Percentiles rank a stretch among this genome's conserved stretches.
Evolutionary conservation across 768 basidiomycete genomes (phyloP).

Genomic region (Podaxis carcinomalis): DNA sequence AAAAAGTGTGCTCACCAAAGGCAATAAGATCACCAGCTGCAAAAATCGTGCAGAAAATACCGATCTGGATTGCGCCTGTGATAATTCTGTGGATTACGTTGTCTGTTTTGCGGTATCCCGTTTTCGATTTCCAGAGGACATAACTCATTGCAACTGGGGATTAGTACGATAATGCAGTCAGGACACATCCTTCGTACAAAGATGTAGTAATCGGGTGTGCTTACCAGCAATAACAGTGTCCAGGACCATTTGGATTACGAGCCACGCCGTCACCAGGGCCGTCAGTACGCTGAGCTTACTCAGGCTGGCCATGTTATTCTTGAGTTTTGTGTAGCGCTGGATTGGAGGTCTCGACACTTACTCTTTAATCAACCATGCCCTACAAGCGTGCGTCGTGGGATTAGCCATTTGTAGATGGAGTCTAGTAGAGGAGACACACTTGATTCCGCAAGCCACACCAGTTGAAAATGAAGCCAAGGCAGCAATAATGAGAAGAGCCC

Average conservation of each 20-base stretch:
- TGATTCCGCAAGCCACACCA: slow-evolving; percentile 12
- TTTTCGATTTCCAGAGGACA: slow-evolving; percentile 16
- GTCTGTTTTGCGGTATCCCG: slow-evolving; percentile 49
- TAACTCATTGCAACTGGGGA: not conserved
- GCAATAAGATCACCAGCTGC: slow-evolving; percentile 46
- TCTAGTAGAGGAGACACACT: not conserved
- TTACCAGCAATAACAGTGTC: slow-evolving; percentile 13
- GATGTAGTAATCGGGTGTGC: not conserved
- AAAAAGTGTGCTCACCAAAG: slow-evolving; percentile 16
- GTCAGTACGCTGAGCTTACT: not conserved
- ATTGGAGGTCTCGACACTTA: not conserved
- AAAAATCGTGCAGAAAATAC: slow-evolving; percentile 46
- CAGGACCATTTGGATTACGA: slow-evolving; percentile 9
- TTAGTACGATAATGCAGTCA: not conserved
- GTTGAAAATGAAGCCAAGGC: slow-evolving; percentile 9
- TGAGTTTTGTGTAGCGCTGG: not conserved
- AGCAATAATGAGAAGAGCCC: slow-evolving; percentile 6
- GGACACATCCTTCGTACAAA: not conserved
- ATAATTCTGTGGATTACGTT: slow-evolving; percentile 49
- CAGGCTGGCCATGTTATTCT: not conserved
- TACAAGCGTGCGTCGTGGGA: not conserved
- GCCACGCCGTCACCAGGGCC: slow-evolving; percentile 9
- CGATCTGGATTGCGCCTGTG: slow-evolving; percentile 50
- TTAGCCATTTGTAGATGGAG: not conserved
- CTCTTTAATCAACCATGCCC: slow-evolving; percentile 11